Conservation (phyloP, 192 early-diverging fungal genomes). For the Lobosporangium transversale region DNA sequence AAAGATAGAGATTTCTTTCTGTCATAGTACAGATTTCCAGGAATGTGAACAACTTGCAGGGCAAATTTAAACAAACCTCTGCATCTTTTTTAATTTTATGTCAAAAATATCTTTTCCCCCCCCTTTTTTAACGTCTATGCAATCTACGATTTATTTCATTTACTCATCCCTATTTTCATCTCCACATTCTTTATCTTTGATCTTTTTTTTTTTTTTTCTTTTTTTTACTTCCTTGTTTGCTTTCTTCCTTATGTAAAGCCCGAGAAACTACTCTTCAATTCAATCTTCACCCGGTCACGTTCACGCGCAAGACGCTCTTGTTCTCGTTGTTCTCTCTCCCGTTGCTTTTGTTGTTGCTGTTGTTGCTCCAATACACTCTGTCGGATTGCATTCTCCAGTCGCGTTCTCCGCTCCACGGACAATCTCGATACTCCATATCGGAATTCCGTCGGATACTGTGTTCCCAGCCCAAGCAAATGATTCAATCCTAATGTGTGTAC, state of each 20-base stretch:
- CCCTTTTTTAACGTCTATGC: too few relatives aligned
- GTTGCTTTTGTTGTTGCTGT: too few relatives aligned
- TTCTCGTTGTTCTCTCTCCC: slow-evolving; percentile 45
- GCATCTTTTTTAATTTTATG: too few relatives aligned
- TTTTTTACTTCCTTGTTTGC: not conserved
- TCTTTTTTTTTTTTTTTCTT: not conserved
- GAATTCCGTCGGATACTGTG: slow-evolving; percentile 53
- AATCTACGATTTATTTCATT: too few relatives aligned
- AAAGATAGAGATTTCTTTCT: too few relatives aligned
- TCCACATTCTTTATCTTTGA: not conserved
- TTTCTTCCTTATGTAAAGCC: slow-evolving; percentile 29
- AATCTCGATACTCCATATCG: slow-evolving; percentile 49
- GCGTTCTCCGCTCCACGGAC: slow-evolving; percentile 48
- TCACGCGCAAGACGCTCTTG: slow-evolving; percentile 29
- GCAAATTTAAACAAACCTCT: too few relatives aligned
- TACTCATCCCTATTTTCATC: too few relatives aligned
- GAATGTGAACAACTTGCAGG: too few relatives aligned
- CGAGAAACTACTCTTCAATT: slow-evolving; percentile 44
- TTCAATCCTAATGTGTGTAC: slow-evolving; percentile 56
- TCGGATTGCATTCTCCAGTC: slow-evolving; percentile 62
- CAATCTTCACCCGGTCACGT: slow-evolving; percentile 40
- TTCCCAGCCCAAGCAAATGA: slow-evolving; percentile 55
- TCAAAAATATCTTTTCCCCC: too few relatives aligned
- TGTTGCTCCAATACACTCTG: slow-evolving; percentile 57
- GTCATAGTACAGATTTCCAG: too few relatives aligned